A percentile compares a stretch with the other conserved stretches of the same genome.
Conservation (phyloP, 1,284 basidiomycete genomes). For the Erythrobasidium hasegawianum region DNA sequence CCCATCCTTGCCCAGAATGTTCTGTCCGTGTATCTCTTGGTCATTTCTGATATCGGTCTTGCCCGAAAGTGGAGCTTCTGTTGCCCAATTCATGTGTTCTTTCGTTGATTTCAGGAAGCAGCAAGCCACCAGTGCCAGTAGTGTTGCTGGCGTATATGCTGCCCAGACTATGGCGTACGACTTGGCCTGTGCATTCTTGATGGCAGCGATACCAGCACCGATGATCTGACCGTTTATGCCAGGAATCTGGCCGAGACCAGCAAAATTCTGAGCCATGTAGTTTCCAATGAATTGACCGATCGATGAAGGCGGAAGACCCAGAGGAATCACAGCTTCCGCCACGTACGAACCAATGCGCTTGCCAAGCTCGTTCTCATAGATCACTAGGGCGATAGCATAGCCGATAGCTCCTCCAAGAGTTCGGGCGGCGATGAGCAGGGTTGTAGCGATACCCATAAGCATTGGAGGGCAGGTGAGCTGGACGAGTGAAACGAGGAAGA, state of each 20-base stretch:
- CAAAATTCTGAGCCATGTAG: too few species aligned
- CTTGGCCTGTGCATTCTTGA: slow-evolving; percentile 1
- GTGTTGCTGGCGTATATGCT: background rate
- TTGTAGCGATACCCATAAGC: slow-evolving; percentile 11
- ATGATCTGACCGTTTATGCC: slow-evolving; percentile 9
- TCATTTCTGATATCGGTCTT: background rate
- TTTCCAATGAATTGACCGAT: too few species aligned
- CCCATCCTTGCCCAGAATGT: background rate
- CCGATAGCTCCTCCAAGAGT: slow-evolving; percentile 3
- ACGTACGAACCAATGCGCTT: background rate
- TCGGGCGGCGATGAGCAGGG: slow-evolving; percentile 2
- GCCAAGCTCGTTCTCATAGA: slow-evolving; percentile 6
- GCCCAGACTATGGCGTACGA: slow-evolving; percentile 4
- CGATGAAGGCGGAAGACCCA: background rate
- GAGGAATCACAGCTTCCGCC: slow-evolving; percentile 4
- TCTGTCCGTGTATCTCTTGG: background rate
- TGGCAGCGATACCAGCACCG: slow-evolving; percentile 9
- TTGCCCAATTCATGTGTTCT: slow-evolving; percentile 6
- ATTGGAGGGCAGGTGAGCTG: slow-evolving; percentile 6
- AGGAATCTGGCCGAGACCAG: background rate
- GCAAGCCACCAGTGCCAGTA: background rate
- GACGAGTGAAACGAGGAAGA: slow-evolving; percentile 7
- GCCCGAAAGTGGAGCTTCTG: slow-evolving; percentile 4
- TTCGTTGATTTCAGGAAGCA: background rate
- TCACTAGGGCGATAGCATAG: slow-evolving; percentile 1